phyloP scores from a whole-genome alignment of 768 basidiomycete genomes.

The Mycena indigotica region DNA sequence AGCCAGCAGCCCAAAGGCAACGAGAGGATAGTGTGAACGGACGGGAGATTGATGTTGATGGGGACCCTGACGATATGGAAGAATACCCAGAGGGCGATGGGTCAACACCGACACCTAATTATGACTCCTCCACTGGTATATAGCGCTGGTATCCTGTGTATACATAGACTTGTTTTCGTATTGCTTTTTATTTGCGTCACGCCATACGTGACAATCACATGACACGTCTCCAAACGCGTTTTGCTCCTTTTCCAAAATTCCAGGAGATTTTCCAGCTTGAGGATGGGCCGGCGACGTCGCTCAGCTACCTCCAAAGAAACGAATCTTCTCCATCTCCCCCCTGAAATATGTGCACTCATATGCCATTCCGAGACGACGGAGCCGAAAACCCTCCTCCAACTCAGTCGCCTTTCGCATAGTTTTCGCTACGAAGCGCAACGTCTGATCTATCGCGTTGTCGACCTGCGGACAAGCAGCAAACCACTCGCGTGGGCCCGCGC shows the following conservation, averaged over 20 bases:
- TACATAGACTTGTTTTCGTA: no score
- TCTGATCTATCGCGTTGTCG: background rate
- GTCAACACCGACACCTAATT: no score
- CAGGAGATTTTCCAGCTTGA: no score
- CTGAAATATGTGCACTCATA: background rate
- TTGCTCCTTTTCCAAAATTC: no score
- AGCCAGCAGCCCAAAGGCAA: background rate
- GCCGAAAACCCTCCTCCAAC: background rate
- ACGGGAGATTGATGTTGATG: constrained; percentile 5
- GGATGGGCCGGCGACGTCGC: no score
- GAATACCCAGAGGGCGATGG: no score
- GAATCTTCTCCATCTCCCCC: background rate
- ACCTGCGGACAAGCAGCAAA: background rate
- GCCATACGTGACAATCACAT: no score
- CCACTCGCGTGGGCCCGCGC: background rate
- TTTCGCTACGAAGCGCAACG: background rate
- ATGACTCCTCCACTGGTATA: no score
- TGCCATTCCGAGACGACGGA: background rate
- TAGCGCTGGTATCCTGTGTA: no score
- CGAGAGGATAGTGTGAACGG: background rate
- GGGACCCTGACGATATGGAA: constrained; percentile 4
- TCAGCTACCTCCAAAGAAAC: no score
- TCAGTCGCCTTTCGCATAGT: background rate
- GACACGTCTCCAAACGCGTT: no score
- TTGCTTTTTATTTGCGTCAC: no score